Percentiles rank a stretch among this genome's conserved stretches.
Evolutionary conservation across 495 filamentous ascomycete species (phyloP).

Genomic region (Acidomyces sp.): DNA sequence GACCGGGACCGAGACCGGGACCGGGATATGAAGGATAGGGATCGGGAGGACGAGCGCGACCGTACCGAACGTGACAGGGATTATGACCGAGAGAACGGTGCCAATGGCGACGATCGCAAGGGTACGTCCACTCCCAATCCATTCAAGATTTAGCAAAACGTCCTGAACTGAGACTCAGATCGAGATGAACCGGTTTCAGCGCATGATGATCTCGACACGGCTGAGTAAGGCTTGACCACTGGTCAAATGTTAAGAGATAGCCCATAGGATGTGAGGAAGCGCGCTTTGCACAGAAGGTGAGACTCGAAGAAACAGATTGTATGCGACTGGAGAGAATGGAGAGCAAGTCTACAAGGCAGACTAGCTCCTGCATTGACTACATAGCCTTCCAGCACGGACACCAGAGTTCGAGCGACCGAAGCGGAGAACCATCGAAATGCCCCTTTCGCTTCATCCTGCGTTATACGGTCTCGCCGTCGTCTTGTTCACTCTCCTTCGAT

Average conservation of each 20-base stretch:
- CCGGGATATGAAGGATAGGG: constrained; percentile 40
- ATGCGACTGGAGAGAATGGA: neutral
- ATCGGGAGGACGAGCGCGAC: constrained; percentile 36
- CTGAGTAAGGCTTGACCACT: constrained; percentile 49
- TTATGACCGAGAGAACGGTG: constrained; percentile 46
- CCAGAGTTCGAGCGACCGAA: neutral
- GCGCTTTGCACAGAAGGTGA: neutral
- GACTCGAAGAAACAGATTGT: neutral
- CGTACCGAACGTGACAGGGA: constrained; percentile 36
- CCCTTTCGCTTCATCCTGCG: too few species aligned
- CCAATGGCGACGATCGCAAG: constrained; percentile 79
- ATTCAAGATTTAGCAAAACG: constrained; percentile 9
- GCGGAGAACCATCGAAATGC: too few species aligned
- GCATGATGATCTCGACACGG: constrained; percentile 94
- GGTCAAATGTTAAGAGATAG: constrained; percentile 1
- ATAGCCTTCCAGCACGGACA: neutral
- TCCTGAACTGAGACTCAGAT: constrained; percentile 5
- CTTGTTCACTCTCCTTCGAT: too few species aligned
- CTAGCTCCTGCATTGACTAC: neutral
- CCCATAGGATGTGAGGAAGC: neutral
- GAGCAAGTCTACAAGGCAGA: neutral
- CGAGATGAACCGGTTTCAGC: constrained; percentile 48
- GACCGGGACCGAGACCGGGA: constrained; percentile 42
- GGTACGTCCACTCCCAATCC: constrained; percentile 40
- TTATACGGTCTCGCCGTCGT: too few species aligned